Conservation (phyloP, 2,329 filamentous ascomycete genomes). For the Pseudopyrenochaeta lycopersici region DNA sequence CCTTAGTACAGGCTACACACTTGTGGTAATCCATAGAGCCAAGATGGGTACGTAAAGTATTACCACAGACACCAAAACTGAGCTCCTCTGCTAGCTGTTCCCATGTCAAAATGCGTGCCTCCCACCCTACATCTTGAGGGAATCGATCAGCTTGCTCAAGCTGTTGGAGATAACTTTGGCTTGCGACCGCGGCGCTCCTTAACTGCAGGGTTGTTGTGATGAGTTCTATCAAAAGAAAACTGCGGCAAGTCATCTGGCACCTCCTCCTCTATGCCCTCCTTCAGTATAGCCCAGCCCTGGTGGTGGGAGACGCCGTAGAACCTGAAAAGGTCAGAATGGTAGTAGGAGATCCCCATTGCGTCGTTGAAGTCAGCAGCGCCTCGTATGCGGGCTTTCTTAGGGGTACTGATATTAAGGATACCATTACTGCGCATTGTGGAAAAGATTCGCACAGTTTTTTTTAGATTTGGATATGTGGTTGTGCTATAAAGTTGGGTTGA, state of each 20-base stretch:
- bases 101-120: slow-evolving; percentile 5
- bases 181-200: slow-evolving; percentile 1
- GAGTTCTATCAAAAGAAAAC: not conserved
- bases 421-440: not conserved
- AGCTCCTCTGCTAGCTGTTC: slow-evolving; percentile 3
- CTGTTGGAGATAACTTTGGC: not conserved
- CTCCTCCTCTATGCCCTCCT: not conserved
- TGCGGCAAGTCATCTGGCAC: too few species aligned
- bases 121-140: slow-evolving; percentile 10
- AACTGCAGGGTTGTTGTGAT: not conserved
- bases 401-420: slow-evolving; percentile 1
- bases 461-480: not conserved
- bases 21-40: slow-evolving; percentile 10
- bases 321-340: slow-evolving; percentile 3
- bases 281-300: slow-evolving; percentile 8
- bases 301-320: slow-evolving; percentile 1
- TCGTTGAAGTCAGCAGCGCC: slow-evolving; percentile 2
- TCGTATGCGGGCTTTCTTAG: not conserved
- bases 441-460: not conserved
- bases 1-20: slow-evolving; percentile 11
- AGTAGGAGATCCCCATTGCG: not conserved
- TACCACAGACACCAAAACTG: not conserved
- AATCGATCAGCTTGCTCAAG: slow-evolving; percentile 3
- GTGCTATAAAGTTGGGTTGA: not conserved
- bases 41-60: not conserved